Evolutionary conservation across 768 basidiomycete genomes (phyloP), one percentile per base, ranked within the genome.

Genomic region (Kwoniella botswanensis): DNA sequence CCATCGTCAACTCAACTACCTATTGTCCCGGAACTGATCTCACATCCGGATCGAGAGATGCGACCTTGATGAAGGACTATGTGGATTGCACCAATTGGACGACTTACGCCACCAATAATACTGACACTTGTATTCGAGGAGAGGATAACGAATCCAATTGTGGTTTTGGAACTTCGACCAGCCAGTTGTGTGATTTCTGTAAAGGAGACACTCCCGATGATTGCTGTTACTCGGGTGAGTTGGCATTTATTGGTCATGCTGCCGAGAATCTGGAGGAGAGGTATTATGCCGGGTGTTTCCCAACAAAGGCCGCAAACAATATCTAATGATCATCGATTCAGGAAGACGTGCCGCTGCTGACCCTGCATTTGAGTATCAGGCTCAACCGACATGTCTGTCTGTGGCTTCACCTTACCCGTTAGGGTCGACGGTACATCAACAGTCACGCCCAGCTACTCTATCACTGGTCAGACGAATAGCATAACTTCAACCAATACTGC

Each of bases 11-110:
- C 53, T 72, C 60, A 5, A 68, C 68, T 18, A 54, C 64, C 42
- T 79, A 66, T 71, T 84, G 83, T 67, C 83, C 83, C 6, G 82
- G 82, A 29, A 68, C 76, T 2, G 80, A 84, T 65, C 53, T 69
- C 46, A 82, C 83, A 15, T 68, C 59, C 54, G 82, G 82, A 0
- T 61, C 44, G 9, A 71, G 82, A 26, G 24, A 63, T 18, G 59
- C 61, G 11, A 76, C 75, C 29, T 70, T 84, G 12, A 69, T 66
- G 42, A 81, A 82, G 71, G 83, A 84, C 63, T 82, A 65, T 63
- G 75, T 75, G 6, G 77, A 79, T 61, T 82, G 82, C 54, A 82
- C 82, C 24, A 74, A 82, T 57, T 81, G 80, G 79, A 73, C 75
- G 2, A 77, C 76, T 10, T 69, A 79, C 4, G 73, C 79, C 17